These are phyloP conservation scores for Brachypodium distachyon DNA, from an alignment of 202 grass and related monocot species.

Conservation along the genomic window DNA sequence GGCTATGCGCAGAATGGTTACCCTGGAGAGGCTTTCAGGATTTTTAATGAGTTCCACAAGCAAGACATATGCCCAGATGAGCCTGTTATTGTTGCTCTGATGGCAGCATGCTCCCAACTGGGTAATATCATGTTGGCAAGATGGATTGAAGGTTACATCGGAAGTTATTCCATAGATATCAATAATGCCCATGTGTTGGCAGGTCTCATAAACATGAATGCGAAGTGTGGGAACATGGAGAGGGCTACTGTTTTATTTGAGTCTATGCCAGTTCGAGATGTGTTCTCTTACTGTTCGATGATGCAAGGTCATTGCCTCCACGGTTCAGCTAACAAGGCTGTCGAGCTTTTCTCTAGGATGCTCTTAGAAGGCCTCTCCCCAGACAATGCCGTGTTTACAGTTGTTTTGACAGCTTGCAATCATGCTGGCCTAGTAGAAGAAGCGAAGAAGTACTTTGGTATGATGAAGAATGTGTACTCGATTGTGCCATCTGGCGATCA, in stretches of 20 bases:
- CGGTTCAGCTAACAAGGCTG: constrained; percentile 68
- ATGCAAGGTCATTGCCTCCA: constrained; percentile 93
- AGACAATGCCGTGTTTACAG: constrained; percentile 61
- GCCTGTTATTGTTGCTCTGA: constrained; percentile 55
- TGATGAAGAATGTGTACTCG: constrained; percentile 56
- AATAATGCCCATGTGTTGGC: constrained; percentile 54
- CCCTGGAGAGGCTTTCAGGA: constrained; percentile 46
- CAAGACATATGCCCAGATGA: constrained; percentile 54
- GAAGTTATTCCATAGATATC: constrained; percentile 32
- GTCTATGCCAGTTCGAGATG: constrained; percentile 61
- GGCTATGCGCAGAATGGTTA: constrained; percentile 75
- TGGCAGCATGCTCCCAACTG: constrained; percentile 79
- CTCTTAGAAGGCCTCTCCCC: constrained; percentile 61
- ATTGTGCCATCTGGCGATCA: constrained; percentile 68
- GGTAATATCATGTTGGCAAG: constrained; percentile 50
- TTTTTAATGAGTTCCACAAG: constrained; percentile 61
- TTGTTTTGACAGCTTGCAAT: constrained; percentile 80
- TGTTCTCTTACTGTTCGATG: constrained; percentile 79
- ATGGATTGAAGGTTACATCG: constrained; percentile 60
- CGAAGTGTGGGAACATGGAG: constrained; percentile 85
- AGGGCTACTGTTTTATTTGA: constrained; percentile 64
- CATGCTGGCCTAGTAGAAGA: constrained; percentile 76
- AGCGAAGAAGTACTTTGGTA: constrained; percentile 65
- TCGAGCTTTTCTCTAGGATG: constrained; percentile 73
- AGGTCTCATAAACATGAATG: constrained; percentile 83